A percentile compares a stretch with the other conserved stretches of the same genome.
phyloP scores from a whole-genome alignment of 2,329 filamentous ascomycete species.

The Microascus cirrosus region DNA sequence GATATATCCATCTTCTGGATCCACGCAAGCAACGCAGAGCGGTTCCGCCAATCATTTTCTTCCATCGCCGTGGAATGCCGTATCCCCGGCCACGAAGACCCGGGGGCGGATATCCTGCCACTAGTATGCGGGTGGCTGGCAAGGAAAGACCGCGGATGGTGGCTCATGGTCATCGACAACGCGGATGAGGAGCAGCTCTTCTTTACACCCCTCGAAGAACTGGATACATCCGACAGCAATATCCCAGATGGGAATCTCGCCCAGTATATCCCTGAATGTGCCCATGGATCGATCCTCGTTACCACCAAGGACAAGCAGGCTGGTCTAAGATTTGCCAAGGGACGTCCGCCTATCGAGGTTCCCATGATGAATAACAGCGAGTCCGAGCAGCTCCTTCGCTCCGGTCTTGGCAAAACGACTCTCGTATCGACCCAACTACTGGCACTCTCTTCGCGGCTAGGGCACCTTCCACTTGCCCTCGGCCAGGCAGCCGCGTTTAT shows the following conservation, averaged over 20 bases:
- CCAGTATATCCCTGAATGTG: conserved; percentile 16
- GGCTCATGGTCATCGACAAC: conserved; percentile 6
- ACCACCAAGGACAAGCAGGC: conserved; percentile 20
- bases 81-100: conserved; percentile 12
- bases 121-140: conserved; percentile 17
- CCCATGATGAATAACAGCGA: conserved; percentile 7
- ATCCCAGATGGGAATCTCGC: conserved; percentile 10
- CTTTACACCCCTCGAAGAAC: neutral
- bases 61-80: conserved; percentile 14
- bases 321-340: conserved; percentile 12
- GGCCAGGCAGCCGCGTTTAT: conserved; percentile 23
- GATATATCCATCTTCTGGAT: conserved; percentile 21
- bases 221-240: conserved; percentile 3
- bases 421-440: neutral
- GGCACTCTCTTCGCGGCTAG: conserved; percentile 7
- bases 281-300: too few species aligned
- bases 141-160: conserved; percentile 8
- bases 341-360: conserved; percentile 3
- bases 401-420: conserved; percentile 7
- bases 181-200: too few species aligned
- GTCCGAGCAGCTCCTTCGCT: conserved; percentile 12
- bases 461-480: conserved; percentile 19
- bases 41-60: conserved; percentile 15
- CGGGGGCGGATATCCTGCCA: conserved; percentile 10
- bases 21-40: conserved; percentile 17